phyloP scores from a whole-genome alignment of 228 moss, liverwort and hornwort genomes.

The Sphagnum fallax region DNA sequence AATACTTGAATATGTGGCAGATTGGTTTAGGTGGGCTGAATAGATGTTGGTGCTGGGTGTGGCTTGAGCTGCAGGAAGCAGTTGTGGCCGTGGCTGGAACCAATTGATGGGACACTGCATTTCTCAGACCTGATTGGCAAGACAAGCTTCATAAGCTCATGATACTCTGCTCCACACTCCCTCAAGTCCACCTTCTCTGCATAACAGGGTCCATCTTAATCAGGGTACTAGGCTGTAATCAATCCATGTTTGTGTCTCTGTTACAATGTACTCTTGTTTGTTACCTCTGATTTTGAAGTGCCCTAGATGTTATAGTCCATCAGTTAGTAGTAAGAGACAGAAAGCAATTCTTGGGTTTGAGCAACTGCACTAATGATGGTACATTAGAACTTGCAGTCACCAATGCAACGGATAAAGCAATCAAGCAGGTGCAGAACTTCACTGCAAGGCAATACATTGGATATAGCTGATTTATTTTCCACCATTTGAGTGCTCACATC shows the following conservation, averaged over 20 bases:
- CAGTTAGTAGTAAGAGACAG: background rate
- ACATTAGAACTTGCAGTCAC: background rate
- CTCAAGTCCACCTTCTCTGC: too few relatives aligned
- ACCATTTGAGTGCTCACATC: constrained; percentile 30
- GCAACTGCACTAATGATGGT: background rate
- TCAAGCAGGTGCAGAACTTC: background rate
- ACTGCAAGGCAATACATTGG: background rate
- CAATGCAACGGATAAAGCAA: too few relatives aligned
- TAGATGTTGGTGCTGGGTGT: too few relatives aligned
- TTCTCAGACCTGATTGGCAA: constrained; percentile 91
- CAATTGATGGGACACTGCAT: constrained; percentile 99
- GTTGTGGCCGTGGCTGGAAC: constrained; percentile 72
- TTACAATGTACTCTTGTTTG: too few relatives aligned
- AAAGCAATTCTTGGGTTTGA: background rate
- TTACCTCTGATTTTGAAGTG: too few relatives aligned
- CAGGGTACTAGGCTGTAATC: too few relatives aligned
- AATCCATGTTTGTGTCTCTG: too few relatives aligned
- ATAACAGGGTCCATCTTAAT: too few relatives aligned
- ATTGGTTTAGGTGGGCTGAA: too few relatives aligned
- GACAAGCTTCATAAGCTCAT: constrained; percentile 99
- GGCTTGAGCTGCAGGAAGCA: constrained; percentile 66
- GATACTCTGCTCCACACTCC: constrained; percentile 25
- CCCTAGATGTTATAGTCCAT: background rate
- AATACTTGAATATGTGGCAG: too few relatives aligned
- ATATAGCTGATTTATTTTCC: background rate